phyloP scores from a whole-genome alignment of 257 asterid species.

The Verbascum thapsus region DNA sequence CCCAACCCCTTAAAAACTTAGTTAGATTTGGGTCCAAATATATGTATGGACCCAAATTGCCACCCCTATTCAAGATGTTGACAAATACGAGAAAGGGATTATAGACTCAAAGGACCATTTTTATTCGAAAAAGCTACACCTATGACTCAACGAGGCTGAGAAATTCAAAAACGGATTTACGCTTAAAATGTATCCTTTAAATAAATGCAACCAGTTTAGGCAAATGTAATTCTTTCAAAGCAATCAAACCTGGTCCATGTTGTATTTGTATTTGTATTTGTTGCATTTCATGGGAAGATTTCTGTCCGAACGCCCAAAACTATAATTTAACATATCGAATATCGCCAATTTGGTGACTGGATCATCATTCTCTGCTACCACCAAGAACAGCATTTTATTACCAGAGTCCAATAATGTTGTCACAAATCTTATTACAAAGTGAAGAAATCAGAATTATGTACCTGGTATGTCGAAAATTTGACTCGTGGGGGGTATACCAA shows the following conservation, averaged over 20 bases:
- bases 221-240: constrained; percentile 8
- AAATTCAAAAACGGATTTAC: too few relatives aligned
- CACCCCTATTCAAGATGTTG: too few relatives aligned
- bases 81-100: too few relatives aligned
- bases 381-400: neutral
- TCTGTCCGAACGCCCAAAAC: constrained; percentile 78
- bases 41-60: too few relatives aligned
- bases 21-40: too few relatives aligned
- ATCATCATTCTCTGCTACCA: constrained; percentile 55
- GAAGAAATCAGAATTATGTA: constrained; percentile 18
- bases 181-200: neutral
- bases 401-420: neutral
- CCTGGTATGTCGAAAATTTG: constrained; percentile 91
- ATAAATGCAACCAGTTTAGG: constrained; percentile 2
- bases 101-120: too few relatives aligned
- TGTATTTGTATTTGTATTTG: too few relatives aligned
- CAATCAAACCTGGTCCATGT: constrained; percentile 52
- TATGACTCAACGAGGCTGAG: too few relatives aligned
- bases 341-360: constrained; percentile 48
- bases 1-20: too few relatives aligned
- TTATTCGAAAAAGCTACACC: too few relatives aligned
- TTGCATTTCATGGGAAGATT: constrained; percentile 49
- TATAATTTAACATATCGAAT: constrained; percentile 51
- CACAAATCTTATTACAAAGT: neutral
- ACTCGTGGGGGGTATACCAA: constrained; percentile 66